Base-by-base conservation (phyloP, 805 yeast genomes). In the Zygoascus ofunaensis region DNA sequence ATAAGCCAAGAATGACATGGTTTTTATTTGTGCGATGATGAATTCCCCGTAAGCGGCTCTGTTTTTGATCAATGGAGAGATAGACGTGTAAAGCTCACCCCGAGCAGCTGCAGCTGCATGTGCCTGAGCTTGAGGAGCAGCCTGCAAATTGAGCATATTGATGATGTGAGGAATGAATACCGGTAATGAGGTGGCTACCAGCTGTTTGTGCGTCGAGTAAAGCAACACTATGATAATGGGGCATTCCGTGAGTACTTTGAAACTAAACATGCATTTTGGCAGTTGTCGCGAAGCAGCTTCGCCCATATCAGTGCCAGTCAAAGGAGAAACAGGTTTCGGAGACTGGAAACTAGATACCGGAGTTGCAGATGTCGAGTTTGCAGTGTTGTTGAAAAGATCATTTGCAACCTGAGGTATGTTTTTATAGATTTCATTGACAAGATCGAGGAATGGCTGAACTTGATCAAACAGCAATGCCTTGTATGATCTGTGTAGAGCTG, bases 161-260 rank as follows among this genome's bases (percentile, higher is more conserved):
- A 94, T 78, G 20, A 90, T 83, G 44, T 80, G 77, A 0, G 97
- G 97, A 41, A 89, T 74, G 51, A 90, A 85, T 17, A 65, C 68
- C 1, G 89, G 85, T 26, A 92, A 69, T 3, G 90, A 77, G 0
- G 82, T 66, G 39, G 76, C 75, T 1, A 83, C 84, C 42, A 87
- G 64, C 30, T 77, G 77, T 58, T 87, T 86, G 65, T 89, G 87
- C 0, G 95, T 79, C 1, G 95, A 84, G 55, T 86, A 87, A 42
- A 94, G 69, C 5, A 95, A 79, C 2, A 92, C 98, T 80, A 92
- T 83, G 3, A 95, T 87, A 34, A 92, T 90, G 7, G 99, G 99
- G 59, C 97, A 89, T 61, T 92, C 99, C 0, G 95, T 85, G 48
- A 92, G 72, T 12, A 90, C 86, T 59, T 87, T 89, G 71, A 92